phyloP scores from a whole-genome alignment of 2,329 filamentous ascomycete species.

The Chlorencoelia australis region DNA sequence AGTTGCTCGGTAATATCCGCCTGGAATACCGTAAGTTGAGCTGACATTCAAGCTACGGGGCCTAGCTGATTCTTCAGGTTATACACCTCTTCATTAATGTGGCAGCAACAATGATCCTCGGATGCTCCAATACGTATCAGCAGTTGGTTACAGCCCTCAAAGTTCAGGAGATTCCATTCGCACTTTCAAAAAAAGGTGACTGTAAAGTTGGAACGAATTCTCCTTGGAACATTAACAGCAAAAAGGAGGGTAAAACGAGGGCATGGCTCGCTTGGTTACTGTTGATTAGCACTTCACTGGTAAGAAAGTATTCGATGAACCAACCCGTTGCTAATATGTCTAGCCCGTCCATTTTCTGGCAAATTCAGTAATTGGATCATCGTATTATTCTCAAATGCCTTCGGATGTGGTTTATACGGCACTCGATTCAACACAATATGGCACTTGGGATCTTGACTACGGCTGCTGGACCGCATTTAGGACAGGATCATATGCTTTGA shows the following conservation, averaged over 20 bases:
- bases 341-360: conserved; percentile 18
- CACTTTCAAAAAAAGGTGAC: conserved; percentile 13
- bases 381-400: conserved; percentile 15
- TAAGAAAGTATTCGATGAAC: conserved; percentile 1
- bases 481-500: conserved; percentile 9
- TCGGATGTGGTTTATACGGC: neutral
- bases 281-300: conserved; percentile 15
- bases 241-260: conserved; percentile 12
- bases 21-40: conserved; percentile 11
- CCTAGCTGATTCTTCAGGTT: conserved; percentile 3
- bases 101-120: conserved; percentile 15
- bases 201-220: conserved; percentile 15
- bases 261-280: conserved; percentile 15
- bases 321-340: neutral
- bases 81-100: conserved; percentile 16
- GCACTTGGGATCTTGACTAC: too few relatives aligned
- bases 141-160: conserved; percentile 13
- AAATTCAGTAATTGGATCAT: conserved; percentile 16
- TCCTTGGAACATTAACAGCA: conserved; percentile 15
- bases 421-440: too few relatives aligned
- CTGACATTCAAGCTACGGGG: neutral
- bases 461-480: conserved; percentile 16
- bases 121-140: conserved; percentile 18
- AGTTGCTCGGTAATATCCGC: conserved; percentile 11
- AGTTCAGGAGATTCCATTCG: conserved; percentile 13